Evolutionary conservation across 2,329 filamentous ascomycete species (phyloP).

Genomic region (Colletotrichum destructivum): DNA sequence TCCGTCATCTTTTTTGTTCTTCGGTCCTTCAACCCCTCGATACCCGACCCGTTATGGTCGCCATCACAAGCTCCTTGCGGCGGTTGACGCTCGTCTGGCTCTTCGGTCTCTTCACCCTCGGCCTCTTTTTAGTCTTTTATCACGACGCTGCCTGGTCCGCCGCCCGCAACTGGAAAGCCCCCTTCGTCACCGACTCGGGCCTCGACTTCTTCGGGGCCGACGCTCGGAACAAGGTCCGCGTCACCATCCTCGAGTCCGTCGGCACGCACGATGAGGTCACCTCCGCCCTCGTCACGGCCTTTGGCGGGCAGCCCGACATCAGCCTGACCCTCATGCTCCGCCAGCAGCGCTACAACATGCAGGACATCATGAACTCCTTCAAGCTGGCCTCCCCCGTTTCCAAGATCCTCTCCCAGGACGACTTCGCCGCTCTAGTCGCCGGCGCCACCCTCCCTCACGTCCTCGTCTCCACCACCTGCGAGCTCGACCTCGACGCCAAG

Average conservation of each 20-base stretch:
- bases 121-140: conserved; percentile 10
- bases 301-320: conserved; percentile 45
- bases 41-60: neutral
- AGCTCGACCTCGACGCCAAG: conserved; percentile 47
- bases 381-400: conserved; percentile 44
- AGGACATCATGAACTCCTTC: conserved; percentile 48
- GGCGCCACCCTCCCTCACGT: conserved; percentile 44
- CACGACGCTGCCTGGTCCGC: conserved; percentile 7
- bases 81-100: conserved; percentile 4
- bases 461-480: conserved; percentile 50
- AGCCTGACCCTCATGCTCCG: conserved; percentile 45
- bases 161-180: conserved; percentile 44
- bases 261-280: conserved; percentile 49
- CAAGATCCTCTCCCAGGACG: conserved; percentile 39
- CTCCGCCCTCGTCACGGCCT: conserved; percentile 47
- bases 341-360: conserved; percentile 48
- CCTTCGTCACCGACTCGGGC: conserved; percentile 45
- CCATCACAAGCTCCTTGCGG: neutral
- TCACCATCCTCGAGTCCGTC: conserved; percentile 47
- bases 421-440: conserved; percentile 41
- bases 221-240: conserved; percentile 36
- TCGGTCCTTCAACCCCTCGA: neutral
- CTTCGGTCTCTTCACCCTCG: conserved; percentile 14
- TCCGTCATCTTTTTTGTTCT: neutral
- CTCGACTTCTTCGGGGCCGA: neutral